Conservation (phyloP, 257 asterid genomes). For the Petunia axillaris region DNA sequence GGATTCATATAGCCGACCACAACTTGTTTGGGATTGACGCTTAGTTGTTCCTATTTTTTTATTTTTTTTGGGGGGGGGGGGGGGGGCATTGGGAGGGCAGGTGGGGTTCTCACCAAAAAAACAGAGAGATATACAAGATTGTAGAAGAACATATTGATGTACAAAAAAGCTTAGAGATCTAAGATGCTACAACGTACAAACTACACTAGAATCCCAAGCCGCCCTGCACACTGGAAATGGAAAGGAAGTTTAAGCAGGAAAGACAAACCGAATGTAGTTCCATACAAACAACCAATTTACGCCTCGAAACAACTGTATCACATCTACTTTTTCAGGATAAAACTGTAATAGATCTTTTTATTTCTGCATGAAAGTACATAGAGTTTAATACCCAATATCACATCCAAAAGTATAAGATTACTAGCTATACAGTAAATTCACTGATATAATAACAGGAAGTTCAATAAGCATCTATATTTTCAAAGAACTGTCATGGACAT, state of each 20-base stretch:
- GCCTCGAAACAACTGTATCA: background rate
- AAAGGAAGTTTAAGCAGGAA: conserved; percentile 1
- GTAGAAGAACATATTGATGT: background rate
- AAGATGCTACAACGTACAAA: background rate
- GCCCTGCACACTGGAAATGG: conserved; percentile 15
- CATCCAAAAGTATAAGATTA: background rate
- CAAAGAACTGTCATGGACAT: background rate
- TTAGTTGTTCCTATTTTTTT: background rate
- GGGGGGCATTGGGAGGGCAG: background rate
- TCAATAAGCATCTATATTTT: conserved; percentile 5
- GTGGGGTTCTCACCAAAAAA: background rate
- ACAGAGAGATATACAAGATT: conserved; percentile 7
- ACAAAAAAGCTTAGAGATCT: background rate
- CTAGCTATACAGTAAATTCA: background rate
- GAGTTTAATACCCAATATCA: background rate
- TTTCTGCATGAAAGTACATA: conserved; percentile 1
- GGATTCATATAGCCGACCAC: too few species aligned
- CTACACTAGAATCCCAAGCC: conserved; percentile 4
- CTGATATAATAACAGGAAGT: conserved; percentile 3
- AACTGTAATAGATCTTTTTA: background rate
- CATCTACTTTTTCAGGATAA: background rate
- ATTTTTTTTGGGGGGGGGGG: too few species aligned
- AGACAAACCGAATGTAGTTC: background rate
- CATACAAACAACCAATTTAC: background rate
- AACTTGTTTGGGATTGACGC: too few species aligned